Evolutionary conservation across 2,329 filamentous ascomycete genomes (phyloP), one percentile per base, ranked within the genome.

Genomic region (Bipolaris gigantea): DNA sequence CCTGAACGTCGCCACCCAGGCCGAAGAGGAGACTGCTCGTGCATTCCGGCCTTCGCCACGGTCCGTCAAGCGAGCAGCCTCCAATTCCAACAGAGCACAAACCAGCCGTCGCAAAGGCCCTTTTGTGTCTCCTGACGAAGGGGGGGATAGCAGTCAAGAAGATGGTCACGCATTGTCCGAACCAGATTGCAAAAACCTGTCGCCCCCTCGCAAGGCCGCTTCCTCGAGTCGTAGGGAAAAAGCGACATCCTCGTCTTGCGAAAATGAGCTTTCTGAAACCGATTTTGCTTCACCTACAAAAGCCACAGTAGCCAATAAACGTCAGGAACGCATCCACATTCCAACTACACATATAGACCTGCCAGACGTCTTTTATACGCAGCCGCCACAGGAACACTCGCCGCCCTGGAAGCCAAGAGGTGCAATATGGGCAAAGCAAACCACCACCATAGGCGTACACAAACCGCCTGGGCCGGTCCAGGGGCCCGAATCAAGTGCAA

Each of bases 1-100:
- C 54, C 78, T 89, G 40, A 76, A 81, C 33, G 86, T 81, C 6
- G 78, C 85, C 19, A 85, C 82, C 34, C 81, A 86, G 58, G 73
- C 73, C 4, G 74, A 75, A 62, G 64, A 64, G 25, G 61, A 66
- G 50, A 62, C 62, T 34, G 58, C 72, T 52, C 59, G 65, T 44
- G 54, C 63, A 65, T 74, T 74, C 57, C 71, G 57, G 34, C 46
- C 60, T 35, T 75, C 70, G 47, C 69, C 72, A 50, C 65, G 71
- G 50, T 66, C 71, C 23, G 55, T 60, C 50, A 78, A 77, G 48
- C 61, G 55, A 50, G 51, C 56, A 16, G 52, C 46, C 18, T 47
- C 61, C 57, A 62, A 66, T 64, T 59, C 69, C 50, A 59, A 56
- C 48, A 66, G 54, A 25, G 56, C 58, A 43, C 57, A 54, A 55